Conservation (phyloP, 495 filamentous ascomycete genomes). For the Amphirosellinia nigrospora region DNA sequence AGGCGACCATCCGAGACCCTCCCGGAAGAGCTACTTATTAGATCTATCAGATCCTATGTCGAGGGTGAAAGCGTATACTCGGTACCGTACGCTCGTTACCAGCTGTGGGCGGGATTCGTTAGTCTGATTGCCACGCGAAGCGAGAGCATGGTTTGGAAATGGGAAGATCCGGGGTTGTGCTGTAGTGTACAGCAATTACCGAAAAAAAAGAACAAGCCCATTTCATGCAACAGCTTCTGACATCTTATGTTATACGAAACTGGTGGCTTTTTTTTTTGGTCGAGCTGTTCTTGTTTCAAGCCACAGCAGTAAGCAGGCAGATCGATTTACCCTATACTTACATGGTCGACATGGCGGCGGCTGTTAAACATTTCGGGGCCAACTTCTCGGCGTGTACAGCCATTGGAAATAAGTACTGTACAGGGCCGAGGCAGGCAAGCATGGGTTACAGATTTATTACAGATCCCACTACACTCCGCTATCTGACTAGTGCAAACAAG, state of each 20-base stretch:
- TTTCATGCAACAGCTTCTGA: not conserved
- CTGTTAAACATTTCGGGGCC: not conserved
- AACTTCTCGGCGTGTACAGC: not conserved
- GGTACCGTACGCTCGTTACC: constrained; percentile 1
- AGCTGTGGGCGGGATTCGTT: not conserved
- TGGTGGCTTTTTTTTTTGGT: not conserved
- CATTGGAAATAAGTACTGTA: not conserved
- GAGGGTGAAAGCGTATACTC: not conserved
- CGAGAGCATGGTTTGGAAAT: constrained; percentile 8
- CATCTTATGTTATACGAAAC: not conserved
- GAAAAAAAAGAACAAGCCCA: not conserved
- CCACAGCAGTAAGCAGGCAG: not conserved
- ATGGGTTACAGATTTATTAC: not conserved
- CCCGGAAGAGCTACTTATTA: not conserved
- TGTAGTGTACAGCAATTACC: no score
- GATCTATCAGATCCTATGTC: not conserved
- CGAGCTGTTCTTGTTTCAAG: not conserved
- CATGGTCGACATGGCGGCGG: not conserved
- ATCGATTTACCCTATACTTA: not conserved
- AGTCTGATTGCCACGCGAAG: not conserved
- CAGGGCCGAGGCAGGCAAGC: not conserved
- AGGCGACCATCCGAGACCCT: not conserved
- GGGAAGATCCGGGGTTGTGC: not conserved
- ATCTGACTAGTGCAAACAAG: constrained; percentile 2
- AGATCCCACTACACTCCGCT: not conserved